A percentile compares a stretch with the other conserved stretches of the same genome.
Evolutionary conservation across 257 asterid species (phyloP).

Genomic region (Nicotiana undulata): DNA sequence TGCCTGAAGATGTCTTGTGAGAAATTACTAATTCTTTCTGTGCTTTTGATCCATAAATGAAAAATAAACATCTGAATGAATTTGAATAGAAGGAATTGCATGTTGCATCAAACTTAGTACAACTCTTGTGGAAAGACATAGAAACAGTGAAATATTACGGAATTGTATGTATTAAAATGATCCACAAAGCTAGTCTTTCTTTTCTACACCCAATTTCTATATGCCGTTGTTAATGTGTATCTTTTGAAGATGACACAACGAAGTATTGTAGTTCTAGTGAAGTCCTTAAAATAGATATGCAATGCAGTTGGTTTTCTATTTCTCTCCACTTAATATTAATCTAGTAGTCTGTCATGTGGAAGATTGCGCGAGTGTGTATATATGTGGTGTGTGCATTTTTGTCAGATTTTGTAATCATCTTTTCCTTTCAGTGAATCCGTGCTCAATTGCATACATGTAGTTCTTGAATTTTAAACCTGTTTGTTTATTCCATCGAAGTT

Average conservation of each 20-base stretch:
- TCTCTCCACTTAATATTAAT: neutral
- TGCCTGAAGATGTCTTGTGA: constrained; percentile 4
- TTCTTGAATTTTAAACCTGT: neutral
- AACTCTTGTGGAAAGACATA: neutral
- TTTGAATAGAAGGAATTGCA: neutral
- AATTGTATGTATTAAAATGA: neutral
- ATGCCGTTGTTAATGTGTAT: neutral
- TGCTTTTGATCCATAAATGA: neutral
- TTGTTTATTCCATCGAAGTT: neutral
- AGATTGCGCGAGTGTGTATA: neutral
- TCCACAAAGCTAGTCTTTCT: neutral
- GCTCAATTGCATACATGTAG: neutral
- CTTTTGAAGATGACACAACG: neutral
- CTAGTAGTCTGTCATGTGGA: neutral
- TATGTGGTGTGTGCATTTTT: neutral
- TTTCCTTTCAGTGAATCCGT: neutral
- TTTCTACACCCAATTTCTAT: neutral
- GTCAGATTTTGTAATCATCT: neutral
- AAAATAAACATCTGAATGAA: neutral
- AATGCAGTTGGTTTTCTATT: neutral
- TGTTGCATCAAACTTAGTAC: neutral
- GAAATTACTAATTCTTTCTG: neutral
- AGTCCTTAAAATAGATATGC: neutral
- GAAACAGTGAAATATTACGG: neutral
- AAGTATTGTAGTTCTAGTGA: neutral